phyloP scores from a whole-genome alignment of 192 early-diverging fungal species.

The Lobosporangium transversale region DNA sequence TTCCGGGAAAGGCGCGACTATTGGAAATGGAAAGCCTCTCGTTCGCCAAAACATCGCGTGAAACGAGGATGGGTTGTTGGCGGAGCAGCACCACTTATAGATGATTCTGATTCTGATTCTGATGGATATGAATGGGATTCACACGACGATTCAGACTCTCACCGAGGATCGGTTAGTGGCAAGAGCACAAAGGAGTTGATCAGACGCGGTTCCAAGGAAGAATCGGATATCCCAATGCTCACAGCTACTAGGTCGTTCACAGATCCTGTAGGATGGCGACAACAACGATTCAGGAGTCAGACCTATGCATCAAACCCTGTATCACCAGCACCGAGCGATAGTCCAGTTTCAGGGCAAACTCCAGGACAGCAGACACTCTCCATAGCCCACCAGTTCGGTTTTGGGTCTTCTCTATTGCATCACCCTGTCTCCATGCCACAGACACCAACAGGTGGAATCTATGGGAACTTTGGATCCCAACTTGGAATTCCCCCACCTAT shows the following conservation, averaged over 20 bases:
- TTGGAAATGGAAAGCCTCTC: slow-evolving; percentile 19
- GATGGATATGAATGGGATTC: slow-evolving; percentile 65
- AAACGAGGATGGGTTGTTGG: slow-evolving; percentile 56
- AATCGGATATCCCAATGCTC: slow-evolving; percentile 11
- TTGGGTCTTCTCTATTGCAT: slow-evolving; percentile 27
- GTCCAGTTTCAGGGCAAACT: slow-evolving; percentile 16
- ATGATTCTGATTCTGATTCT: slow-evolving; percentile 65
- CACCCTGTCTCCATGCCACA: slow-evolving; percentile 49
- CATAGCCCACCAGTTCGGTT: slow-evolving; percentile 9
- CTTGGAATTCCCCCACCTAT: slow-evolving; percentile 24
- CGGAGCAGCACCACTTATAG: slow-evolving; percentile 65
- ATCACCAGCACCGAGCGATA: slow-evolving; percentile 23
- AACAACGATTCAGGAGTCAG: slow-evolving; percentile 41
- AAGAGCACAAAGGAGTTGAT: slow-evolving; percentile 19
- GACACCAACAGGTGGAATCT: slow-evolving; percentile 34
- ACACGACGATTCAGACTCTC: slow-evolving; percentile 34
- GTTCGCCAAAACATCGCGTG: slow-evolving; percentile 42
- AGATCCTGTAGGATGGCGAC: slow-evolving; percentile 27
- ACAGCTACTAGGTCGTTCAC: slow-evolving; percentile 18
- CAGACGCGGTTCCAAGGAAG: slow-evolving; percentile 37
- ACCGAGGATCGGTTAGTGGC: slow-evolving; percentile 3
- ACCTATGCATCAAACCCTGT: slow-evolving; percentile 29
- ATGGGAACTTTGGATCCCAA: slow-evolving; percentile 6
- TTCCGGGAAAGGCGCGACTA: slow-evolving; percentile 51
- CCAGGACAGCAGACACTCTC: slow-evolving; percentile 33